Percentiles rank a stretch among this genome's conserved stretches.
These are phyloP conservation scores for Annulohypoxylon maeteangense DNA, from an alignment of 495 filamentous ascomycete genomes.

Conservation along the genomic window DNA sequence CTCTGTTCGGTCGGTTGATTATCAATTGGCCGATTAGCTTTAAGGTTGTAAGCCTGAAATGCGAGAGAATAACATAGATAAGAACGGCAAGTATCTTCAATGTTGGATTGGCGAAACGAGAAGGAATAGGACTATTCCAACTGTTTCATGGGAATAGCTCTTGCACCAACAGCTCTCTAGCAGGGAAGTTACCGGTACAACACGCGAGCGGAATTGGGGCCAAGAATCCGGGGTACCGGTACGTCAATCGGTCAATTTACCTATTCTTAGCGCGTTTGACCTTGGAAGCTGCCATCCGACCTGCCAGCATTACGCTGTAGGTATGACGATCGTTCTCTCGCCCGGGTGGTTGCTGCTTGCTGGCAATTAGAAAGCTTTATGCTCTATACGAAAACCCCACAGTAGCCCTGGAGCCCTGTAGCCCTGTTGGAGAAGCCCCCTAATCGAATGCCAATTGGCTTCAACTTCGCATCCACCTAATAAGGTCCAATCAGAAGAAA, in stretches of 20 bases:
- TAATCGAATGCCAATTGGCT: slow-evolving; percentile 10
- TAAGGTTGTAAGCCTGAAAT: background rate
- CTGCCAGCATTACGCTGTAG: background rate
- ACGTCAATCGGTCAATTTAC: slow-evolving; percentile 24
- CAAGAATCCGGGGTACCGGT: slow-evolving; percentile 41
- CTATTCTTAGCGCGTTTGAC: slow-evolving; percentile 11
- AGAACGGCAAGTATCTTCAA: background rate
- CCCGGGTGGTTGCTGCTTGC: background rate
- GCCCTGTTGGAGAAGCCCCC: slow-evolving; percentile 8
- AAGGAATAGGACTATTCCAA: slow-evolving; percentile 9
- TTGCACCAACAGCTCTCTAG: background rate
- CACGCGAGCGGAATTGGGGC: background rate
- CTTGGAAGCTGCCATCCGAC: background rate
- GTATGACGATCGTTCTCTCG: slow-evolving; percentile 28
- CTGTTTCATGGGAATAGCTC: slow-evolving; percentile 3
- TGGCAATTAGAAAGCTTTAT: slow-evolving; percentile 10
- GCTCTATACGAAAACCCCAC: slow-evolving; percentile 28
- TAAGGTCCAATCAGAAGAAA: slow-evolving; percentile 30
- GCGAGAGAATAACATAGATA: background rate
- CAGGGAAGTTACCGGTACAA: slow-evolving; percentile 22
- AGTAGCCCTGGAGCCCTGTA: background rate
- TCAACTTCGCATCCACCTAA: slow-evolving; percentile 27
- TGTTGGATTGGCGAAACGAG: slow-evolving; percentile 1
- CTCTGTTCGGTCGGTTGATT: background rate
- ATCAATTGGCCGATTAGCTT: background rate